Evolutionary conservation across 306 rosid genomes (phyloP), one percentile per base, ranked within the genome.

Genomic region (Prunus davidiana): DNA sequence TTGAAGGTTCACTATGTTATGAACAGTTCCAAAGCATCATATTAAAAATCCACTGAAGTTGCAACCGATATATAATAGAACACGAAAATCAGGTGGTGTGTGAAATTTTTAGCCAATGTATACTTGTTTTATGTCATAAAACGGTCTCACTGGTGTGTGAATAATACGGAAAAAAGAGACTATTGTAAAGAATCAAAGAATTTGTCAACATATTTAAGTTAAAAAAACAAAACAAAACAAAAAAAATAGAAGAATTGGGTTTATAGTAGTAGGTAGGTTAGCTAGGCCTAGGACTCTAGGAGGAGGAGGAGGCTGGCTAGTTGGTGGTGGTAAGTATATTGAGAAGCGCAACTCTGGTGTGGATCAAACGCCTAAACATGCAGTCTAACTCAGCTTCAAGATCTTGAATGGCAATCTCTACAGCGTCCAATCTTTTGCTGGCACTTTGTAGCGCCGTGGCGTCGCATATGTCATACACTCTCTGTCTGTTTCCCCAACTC

Each of bases 321-420:
- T 0, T 75, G 75, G 25, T 34, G 43, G 57, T 88, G 72, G 86
- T 86, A 24, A 83, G 89, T 49, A 86, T 83, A 71, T 88, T 85
- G 72, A 88, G 93, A 49, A 90, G 96, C 52, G 88, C 83, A 61
- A 85, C 91, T 55, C 89, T 85, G 19, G 91, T 88, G 72, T 85
- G 86, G 67, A 85, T 90, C 86, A 90, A 86, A 76, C 93, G 88
- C 68, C 93, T 88, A 24, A 86, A 84, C 79, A 88, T 84, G 75
- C 86, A 83, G 25, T 83, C 89, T 52, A 90, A 69, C 80, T 86
- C 93, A 78, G 63, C 73, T 69, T 86, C 88, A 71, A 90, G 86
- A 75, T 87, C 80, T 76, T 90, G 84, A 2, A 88, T 76, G 2
- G 91, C 89, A 41, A 85, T 83, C 27, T 77, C 82, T 38, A 88